Base-by-base conservation (phyloP, 2,329 filamentous ascomycete genomes). In the Botrytis fragariae region DNA sequence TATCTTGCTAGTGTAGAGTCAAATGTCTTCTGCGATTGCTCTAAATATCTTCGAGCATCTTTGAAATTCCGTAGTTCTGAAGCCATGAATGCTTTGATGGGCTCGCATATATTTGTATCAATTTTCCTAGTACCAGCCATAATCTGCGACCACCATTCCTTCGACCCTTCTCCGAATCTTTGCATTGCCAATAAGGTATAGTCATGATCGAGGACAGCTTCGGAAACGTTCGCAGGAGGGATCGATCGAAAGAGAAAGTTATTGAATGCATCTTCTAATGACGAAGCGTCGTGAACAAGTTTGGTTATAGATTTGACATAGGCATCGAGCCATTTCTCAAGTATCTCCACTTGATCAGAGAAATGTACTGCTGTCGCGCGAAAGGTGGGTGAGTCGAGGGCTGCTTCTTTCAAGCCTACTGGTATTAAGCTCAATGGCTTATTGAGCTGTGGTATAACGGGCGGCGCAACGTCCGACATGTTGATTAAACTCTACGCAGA, bases 341-440 rank as follows among this genome's bases (percentile, higher is more conserved):
- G 88, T 72, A 90, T 88, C 77, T 98, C 96, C 79, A 97, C 89
- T 84, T 99, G 95, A 77, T 98, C 96, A 76, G 90, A 88, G 81
- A 97, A 97, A 84, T 98, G 94, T 64, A 92, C 85, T 60, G 93
- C 89, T 35, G 93, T 93, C 64, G 95, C 93, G 77, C 96, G 93
- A 82, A 98, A 98, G 51, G 95, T 97, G 39, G 96, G 96, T 57
- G 95, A 98, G 84, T 99, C 96, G 84, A 98, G 92, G 32, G 94
- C 93, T 69, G 96, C 96, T 87, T 99, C 96, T 84, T 95, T 96
- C 78, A 98, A 88, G 35, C 91, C 91, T 51, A 98, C 95, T 62
- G 96, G 94, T 64, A 81, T 80, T 68, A 81, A 76, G 67, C 75
- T 80, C 69, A 81, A 71, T 5, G 79, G 75, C 69, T 73, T 76